These are phyloP conservation scores for Gryganskiella cystojenkinii DNA, from an alignment of 192 early-diverging fungal genomes.

Conservation along the genomic window DNA sequence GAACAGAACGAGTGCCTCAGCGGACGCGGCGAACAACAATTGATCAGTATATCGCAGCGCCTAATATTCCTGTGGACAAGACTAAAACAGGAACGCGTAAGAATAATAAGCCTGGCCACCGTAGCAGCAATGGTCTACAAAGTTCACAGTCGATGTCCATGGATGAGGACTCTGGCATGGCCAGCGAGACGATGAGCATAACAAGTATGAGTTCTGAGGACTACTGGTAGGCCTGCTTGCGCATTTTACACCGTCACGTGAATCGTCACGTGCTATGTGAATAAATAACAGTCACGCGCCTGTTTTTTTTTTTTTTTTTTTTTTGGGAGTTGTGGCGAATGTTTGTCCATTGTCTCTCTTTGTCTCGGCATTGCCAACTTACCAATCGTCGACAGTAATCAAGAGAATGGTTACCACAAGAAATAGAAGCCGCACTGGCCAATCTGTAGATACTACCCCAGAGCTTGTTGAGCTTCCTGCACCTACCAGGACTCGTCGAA, in stretches of 20 bases:
- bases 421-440: conserved; percentile 21
- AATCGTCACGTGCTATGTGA: too few species aligned
- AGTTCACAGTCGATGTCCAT: not conserved
- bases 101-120: not conserved
- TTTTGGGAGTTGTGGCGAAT: too few species aligned
- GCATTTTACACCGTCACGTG: too few species aligned
- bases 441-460: not conserved
- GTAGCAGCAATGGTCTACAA: not conserved
- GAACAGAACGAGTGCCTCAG: too few species aligned
- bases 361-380: too few species aligned
- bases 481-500: conserved; percentile 15
- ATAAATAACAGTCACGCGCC: too few species aligned
- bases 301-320: too few species aligned
- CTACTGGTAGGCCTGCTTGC: conserved; percentile 22
- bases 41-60: too few species aligned
- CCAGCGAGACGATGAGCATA: conserved; percentile 34
- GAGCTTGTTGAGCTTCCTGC: conserved; percentile 5
- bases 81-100: not conserved
- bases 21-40: too few species aligned
- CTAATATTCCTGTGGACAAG: too few species aligned
- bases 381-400: too few species aligned
- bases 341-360: too few species aligned
- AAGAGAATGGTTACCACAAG: conserved; percentile 31
- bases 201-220: conserved; percentile 51
- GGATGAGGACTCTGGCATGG: conserved; percentile 24